Base-by-base conservation (phyloP, 805 yeast species). In the Phaffomyces opuntiae region DNA sequence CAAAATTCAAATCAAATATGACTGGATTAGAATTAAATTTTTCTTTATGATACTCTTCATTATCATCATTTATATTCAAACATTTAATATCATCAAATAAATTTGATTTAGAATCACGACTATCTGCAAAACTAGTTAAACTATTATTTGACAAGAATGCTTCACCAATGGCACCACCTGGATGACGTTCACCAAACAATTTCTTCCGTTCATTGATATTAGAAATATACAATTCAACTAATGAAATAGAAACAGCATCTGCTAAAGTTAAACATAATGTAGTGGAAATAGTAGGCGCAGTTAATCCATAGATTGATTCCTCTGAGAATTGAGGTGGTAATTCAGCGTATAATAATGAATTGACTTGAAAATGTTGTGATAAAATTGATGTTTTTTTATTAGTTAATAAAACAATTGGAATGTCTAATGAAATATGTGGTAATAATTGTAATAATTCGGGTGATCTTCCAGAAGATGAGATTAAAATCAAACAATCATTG, bases 121-220 rank as follows among this genome's bases (percentile, higher is more conserved):
- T 31, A 26, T 42, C 46, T 11, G 39, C 14, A 33, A 46, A 46
- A 42, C 47, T 39, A 12, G 40, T 26, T 1, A 42, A 21, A 41
- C 59, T 62, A 43, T 61, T 66, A 17, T 61, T 54, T 2, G 56
- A 53, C 4, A 51, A 17, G 47, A 66, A 73, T 7, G 72, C 67
- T 44, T 68, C 69, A 14, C 96, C 96, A 57, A 88, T 87, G 2
- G 93, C 84, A 16, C 96, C 96, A 19, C 96, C 96, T 2, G 96
- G 96, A 57, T 88, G 96, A 58, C 83, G 75, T 50, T 74, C 75
- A 9, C 83, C 81, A 63, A 88, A 88, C 34, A 73, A 63, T 47
- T 62, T 65, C 50, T 72, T 73, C 37, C 96, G 68, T 46, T 70
- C 67, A 34, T 66, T 62, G 29, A 70, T 62, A 56, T 87, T 88